Conservation (phyloP, 2,329 filamentous ascomycete species). For the Sporothrix curviconia region DNA sequence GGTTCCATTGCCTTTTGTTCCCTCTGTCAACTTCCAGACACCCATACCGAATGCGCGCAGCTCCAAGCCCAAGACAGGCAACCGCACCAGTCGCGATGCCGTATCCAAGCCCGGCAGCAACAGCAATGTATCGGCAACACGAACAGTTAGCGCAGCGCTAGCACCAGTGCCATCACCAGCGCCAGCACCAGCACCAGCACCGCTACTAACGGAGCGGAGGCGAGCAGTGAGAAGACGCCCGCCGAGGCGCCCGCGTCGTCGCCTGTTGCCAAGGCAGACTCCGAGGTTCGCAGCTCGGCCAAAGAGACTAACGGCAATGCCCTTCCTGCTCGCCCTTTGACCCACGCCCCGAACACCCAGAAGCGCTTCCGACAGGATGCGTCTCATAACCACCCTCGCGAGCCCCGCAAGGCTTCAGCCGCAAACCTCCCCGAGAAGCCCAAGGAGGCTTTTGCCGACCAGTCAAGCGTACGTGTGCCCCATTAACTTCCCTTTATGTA, state of each 20-base stretch:
- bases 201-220: conserved; percentile 7
- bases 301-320: conserved; percentile 30
- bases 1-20: conserved; percentile 76
- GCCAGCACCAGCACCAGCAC: too few species aligned
- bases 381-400: conserved; percentile 30
- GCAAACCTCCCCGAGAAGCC: conserved; percentile 32
- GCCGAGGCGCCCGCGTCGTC: conserved; percentile 12
- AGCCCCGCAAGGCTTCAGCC: conserved; percentile 39
- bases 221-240: conserved; percentile 18
- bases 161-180: conserved; percentile 19
- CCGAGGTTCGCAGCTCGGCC: conserved; percentile 27
- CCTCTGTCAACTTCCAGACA: conserved; percentile 80
- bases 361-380: conserved; percentile 43
- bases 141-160: neutral
- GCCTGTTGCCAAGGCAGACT: conserved; percentile 31
- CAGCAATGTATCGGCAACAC: neutral
- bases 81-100: conserved; percentile 36
- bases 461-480: conserved; percentile 33
- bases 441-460: conserved; percentile 33
- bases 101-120: conserved; percentile 23
- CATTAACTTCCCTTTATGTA: neutral
- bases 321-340: conserved; percentile 29
- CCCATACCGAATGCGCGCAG: conserved; percentile 54
- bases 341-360: conserved; percentile 29
- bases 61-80: conserved; percentile 45